Conservation (phyloP, 1,284 basidiomycete genomes). For the Vanrija sp. region DNA sequence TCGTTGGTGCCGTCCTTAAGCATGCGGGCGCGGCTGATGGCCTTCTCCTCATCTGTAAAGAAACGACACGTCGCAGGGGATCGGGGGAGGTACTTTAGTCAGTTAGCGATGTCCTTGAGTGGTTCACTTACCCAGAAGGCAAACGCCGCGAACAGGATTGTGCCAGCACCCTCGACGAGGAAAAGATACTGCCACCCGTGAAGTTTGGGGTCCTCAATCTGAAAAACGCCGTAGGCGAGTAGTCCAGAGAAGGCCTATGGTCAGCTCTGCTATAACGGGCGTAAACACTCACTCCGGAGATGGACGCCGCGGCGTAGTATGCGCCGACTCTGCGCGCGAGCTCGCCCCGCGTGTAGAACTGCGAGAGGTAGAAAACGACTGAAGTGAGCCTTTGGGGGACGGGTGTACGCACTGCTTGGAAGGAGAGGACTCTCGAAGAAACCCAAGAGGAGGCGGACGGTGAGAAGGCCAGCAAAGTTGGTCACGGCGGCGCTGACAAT, state of each 20-base stretch:
- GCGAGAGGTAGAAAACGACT: conserved; percentile 41
- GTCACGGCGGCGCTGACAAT: conserved; percentile 24
- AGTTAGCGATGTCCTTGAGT: not conserved
- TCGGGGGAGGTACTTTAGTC: conserved; percentile 50
- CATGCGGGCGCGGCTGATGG: conserved; percentile 52
- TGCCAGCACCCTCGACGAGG: conserved; percentile 51
- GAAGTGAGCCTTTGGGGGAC: not conserved
- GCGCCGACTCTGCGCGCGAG: conserved; percentile 54
- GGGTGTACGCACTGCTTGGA: too few relatives aligned
- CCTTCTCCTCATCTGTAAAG: conserved; percentile 52
- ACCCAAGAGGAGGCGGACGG: conserved; percentile 14
- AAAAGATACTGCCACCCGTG: conserved; percentile 56
- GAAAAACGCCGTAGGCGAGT: conserved; percentile 55
- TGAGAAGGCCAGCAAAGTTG: conserved; percentile 17
- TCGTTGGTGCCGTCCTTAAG: conserved; percentile 54
- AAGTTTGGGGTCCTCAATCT: conserved; percentile 40
- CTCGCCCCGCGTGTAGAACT: conserved; percentile 56
- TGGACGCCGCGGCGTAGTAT: conserved; percentile 51
- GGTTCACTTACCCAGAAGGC: conserved; percentile 42
- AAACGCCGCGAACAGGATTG: conserved; percentile 51
- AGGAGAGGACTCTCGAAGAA: conserved; percentile 13
- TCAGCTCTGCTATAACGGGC: conserved; percentile 50
- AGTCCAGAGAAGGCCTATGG: conserved; percentile 45
- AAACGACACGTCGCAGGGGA: conserved; percentile 53
- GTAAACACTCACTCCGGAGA: not conserved